phyloP scores from a whole-genome alignment of 2,329 filamentous ascomycete genomes.

The Claviceps purpurea region DNA sequence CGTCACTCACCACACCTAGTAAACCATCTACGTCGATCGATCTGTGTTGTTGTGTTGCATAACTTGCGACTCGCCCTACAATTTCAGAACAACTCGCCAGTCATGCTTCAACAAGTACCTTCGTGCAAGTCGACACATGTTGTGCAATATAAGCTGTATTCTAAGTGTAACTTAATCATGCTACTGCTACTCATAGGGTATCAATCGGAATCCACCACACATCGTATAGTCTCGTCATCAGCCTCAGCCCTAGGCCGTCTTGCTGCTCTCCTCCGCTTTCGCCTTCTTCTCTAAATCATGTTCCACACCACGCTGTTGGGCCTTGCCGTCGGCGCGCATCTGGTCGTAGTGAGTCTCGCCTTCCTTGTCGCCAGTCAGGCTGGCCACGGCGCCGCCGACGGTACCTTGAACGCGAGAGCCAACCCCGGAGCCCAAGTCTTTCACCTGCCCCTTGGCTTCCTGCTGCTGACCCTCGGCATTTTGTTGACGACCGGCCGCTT shows the following conservation, averaged over 20 bases:
- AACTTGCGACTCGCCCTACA: too few species aligned
- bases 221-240: background rate
- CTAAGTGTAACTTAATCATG: conserved; percentile 3
- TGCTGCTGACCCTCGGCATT: conserved; percentile 68
- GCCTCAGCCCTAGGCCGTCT: conserved; percentile 3
- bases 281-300: conserved; percentile 64
- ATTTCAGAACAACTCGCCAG: too few species aligned
- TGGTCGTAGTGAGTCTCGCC: conserved; percentile 52
- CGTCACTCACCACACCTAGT: too few species aligned
- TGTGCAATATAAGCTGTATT: too few species aligned
- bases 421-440: conserved; percentile 55
- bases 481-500: conserved; percentile 61
- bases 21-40: too few species aligned
- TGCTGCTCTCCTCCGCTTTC: conserved; percentile 22
- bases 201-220: conserved; percentile 1
- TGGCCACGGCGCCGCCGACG: conserved; percentile 57
- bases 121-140: background rate
- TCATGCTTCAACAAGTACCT: background rate
- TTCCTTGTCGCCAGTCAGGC: conserved; percentile 54
- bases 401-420: conserved; percentile 55
- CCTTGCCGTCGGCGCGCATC: conserved; percentile 73
- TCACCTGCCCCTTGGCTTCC: conserved; percentile 72
- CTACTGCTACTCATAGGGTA: conserved; percentile 6
- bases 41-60: too few species aligned
- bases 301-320: conserved; percentile 71